Evolutionary conservation across 1,284 basidiomycete genomes (phyloP).

Genomic region (Puccinia polysora): DNA sequence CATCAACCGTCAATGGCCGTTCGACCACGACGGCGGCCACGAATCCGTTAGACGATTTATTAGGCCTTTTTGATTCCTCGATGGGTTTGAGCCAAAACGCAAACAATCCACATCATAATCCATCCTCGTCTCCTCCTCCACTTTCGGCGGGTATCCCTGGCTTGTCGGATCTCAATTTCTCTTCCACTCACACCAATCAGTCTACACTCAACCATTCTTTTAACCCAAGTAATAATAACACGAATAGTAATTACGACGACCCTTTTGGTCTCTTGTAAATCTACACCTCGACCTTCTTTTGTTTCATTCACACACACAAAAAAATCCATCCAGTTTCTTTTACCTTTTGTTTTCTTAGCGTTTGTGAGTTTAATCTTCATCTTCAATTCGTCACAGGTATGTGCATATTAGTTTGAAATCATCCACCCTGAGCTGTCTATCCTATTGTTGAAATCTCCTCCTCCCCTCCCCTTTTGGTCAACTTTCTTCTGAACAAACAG

Average conservation of each 20-base stretch:
- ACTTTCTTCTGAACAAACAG: too few species aligned
- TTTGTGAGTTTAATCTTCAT: too few species aligned
- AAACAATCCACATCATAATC: not conserved
- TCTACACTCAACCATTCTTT: not conserved
- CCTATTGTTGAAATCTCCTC: too few species aligned
- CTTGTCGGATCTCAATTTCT: not conserved
- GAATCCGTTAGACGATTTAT: constrained; percentile 41
- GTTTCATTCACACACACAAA: not conserved
- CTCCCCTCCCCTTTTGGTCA: too few species aligned
- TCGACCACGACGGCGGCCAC: not conserved
- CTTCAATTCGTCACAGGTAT: too few species aligned
- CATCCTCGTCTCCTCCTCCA: not conserved
- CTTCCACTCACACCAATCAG: not conserved
- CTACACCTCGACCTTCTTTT: too few species aligned
- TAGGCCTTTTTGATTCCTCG: constrained; percentile 32
- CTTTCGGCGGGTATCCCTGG: too few species aligned
- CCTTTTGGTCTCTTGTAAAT: constrained; percentile 14
- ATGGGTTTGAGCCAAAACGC: not conserved
- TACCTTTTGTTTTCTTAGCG: too few species aligned
- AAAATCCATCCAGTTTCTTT: too few species aligned
- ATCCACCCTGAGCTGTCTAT: too few species aligned
- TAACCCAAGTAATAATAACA: not conserved
- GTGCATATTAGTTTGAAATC: too few species aligned
- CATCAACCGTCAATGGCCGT: too few species aligned
- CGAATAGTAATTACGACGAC: constrained; percentile 9